phyloP scores from a whole-genome alignment of 495 filamentous ascomycete genomes.

The Lasiosphaeriaceae sp. region DNA sequence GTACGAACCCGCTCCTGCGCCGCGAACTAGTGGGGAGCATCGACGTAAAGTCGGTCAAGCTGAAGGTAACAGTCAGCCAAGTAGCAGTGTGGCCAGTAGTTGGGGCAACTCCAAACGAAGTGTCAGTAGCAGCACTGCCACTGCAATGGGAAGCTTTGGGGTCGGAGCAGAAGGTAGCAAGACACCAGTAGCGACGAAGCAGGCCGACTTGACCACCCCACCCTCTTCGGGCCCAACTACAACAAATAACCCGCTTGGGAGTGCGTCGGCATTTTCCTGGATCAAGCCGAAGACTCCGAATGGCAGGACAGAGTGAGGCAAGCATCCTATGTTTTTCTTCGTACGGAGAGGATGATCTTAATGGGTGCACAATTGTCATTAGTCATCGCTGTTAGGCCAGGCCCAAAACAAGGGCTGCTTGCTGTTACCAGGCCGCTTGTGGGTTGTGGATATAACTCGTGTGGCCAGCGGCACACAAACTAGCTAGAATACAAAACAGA shows the following conservation, averaged over 20 bases:
- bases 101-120: constrained; percentile 39
- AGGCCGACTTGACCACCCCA: constrained; percentile 27
- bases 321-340: neutral
- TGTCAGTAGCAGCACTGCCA: constrained; percentile 17
- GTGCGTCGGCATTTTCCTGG: constrained; percentile 96
- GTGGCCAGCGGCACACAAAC: no score
- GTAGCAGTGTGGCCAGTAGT: constrained; percentile 27
- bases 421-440: no score
- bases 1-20: constrained; percentile 40
- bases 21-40: constrained; percentile 33
- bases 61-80: constrained; percentile 20
- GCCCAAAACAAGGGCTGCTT: neutral
- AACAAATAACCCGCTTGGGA: constrained; percentile 75
- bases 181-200: constrained; percentile 16
- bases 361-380: no score
- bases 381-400: neutral
- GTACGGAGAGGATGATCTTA: neutral
- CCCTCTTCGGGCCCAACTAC: constrained; percentile 36
- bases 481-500: no score
- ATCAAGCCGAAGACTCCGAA: constrained; percentile 48
- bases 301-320: constrained; percentile 27
- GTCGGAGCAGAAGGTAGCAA: constrained; percentile 15
- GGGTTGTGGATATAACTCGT: no score
- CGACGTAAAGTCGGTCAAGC: constrained; percentile 34
- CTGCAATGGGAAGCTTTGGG: constrained; percentile 7